A percentile compares a stretch with the other conserved stretches of the same genome.
Conservation (phyloP, 2,329 filamentous ascomycete species). For the Penicillium sp. region DNA sequence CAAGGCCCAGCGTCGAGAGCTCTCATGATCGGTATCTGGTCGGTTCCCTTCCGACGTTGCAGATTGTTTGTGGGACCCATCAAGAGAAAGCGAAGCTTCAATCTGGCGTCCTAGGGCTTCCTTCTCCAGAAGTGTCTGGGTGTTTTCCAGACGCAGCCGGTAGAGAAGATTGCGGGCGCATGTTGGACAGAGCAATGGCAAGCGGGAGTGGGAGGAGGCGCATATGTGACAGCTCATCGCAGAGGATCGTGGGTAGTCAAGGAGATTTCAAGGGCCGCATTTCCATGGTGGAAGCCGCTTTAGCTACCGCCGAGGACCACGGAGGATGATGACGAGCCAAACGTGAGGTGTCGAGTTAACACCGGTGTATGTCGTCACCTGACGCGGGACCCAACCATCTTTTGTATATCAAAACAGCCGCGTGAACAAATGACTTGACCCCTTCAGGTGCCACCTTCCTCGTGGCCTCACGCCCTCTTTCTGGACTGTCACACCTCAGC, state of each 20-base stretch:
- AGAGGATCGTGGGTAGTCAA: slow-evolving; percentile 17
- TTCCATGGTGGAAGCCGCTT: slow-evolving; percentile 25
- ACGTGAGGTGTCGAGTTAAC: slow-evolving; percentile 5
- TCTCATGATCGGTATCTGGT: slow-evolving; percentile 3
- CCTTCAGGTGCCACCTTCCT: not conserved
- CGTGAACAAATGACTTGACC: not conserved
- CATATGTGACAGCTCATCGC: slow-evolving; percentile 71
- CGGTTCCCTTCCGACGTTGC: not conserved
- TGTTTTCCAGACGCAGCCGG: slow-evolving; percentile 60
- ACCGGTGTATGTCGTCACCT: slow-evolving; percentile 24
- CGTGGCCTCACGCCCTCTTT: not conserved
- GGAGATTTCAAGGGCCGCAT: slow-evolving; percentile 16
- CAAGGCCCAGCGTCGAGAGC: slow-evolving; percentile 27
- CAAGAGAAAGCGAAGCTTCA: slow-evolving; percentile 25
- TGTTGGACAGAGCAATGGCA: slow-evolving; percentile 66
- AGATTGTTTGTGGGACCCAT: slow-evolving; percentile 1
- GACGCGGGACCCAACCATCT: slow-evolving; percentile 10
- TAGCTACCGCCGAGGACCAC: slow-evolving; percentile 19
- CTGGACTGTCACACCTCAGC: not conserved
- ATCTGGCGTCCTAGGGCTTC: slow-evolving; percentile 52
- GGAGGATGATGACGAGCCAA: slow-evolving; percentile 3
- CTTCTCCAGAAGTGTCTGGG: slow-evolving; percentile 61
- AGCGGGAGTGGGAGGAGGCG: slow-evolving; percentile 52
- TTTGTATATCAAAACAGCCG: slow-evolving; percentile 2
- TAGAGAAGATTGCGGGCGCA: slow-evolving; percentile 71